phyloP scores from a whole-genome alignment of 2,329 filamentous ascomycete genomes.

The Penicillium vulpinum region DNA sequence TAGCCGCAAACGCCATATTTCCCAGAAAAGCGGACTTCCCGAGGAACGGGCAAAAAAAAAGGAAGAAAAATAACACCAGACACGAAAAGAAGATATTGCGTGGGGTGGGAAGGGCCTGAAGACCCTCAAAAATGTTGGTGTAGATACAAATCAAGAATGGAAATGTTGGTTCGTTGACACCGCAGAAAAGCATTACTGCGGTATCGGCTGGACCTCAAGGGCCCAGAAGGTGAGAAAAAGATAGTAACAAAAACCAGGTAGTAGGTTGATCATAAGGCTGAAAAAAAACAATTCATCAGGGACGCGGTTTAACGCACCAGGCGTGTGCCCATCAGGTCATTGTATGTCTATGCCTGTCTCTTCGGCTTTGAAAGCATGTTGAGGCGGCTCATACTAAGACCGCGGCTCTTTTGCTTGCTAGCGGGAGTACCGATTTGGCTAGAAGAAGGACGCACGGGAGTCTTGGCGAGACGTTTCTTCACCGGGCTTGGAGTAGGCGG shows the following conservation, averaged over 20 bases:
- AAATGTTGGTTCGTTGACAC: constrained; percentile 6
- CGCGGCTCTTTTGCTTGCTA: constrained; percentile 31
- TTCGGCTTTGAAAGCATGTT: constrained; percentile 52
- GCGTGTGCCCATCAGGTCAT: constrained; percentile 1
- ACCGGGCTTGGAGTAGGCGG: constrained; percentile 39
- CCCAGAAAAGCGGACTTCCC: background rate
- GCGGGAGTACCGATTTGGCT: constrained; percentile 29
- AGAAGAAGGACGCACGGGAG: constrained; percentile 29
- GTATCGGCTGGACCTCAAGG: background rate
- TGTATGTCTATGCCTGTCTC: constrained; percentile 31
- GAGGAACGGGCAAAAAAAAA: background rate
- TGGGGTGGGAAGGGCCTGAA: background rate
- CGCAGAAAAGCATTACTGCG: constrained; percentile 5
- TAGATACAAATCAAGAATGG: constrained; percentile 20
- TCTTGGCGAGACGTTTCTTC: constrained; percentile 35
- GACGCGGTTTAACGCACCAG: constrained; percentile 13
- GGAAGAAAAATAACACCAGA: constrained; percentile 5
- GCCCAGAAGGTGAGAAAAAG: constrained; percentile 1
- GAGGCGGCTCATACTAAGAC: constrained; percentile 48
- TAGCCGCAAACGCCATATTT: background rate
- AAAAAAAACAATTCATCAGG: constrained; percentile 2
- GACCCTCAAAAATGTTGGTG: constrained; percentile 3
- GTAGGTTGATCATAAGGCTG: background rate
- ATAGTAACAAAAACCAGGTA: background rate
- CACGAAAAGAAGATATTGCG: constrained; percentile 2